Evolutionary conservation across 305 asterid genomes (phyloP).

Genomic region (Rubia tinctorum): DNA sequence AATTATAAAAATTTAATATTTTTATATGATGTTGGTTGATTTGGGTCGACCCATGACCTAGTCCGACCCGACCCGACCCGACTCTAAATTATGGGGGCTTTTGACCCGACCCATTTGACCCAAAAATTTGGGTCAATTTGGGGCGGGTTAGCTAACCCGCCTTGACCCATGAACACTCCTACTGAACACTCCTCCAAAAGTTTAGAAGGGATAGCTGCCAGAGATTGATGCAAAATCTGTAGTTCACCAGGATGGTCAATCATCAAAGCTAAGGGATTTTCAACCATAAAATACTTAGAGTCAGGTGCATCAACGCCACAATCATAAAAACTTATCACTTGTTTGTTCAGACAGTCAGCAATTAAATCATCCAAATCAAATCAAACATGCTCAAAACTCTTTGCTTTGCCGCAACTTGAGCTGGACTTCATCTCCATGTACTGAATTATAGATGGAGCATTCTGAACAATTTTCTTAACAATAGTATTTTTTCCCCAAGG

Average conservation of each 20-base stretch:
- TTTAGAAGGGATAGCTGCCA: constrained; percentile 51
- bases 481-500: constrained; percentile 81
- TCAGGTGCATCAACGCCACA: constrained; percentile 24
- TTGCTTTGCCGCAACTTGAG: constrained; percentile 23
- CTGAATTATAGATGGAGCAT: constrained; percentile 64
- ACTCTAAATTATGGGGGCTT: too few relatives aligned
- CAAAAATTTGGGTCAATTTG: too few relatives aligned
- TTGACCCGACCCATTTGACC: too few relatives aligned
- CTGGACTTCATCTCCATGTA: constrained; percentile 82
- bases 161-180: too few relatives aligned
- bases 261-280: constrained; percentile 12
- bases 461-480: constrained; percentile 58
- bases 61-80: too few relatives aligned
- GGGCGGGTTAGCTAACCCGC: too few relatives aligned
- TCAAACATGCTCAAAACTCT: constrained; percentile 25
- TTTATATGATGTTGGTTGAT: too few relatives aligned
- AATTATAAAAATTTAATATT: too few relatives aligned
- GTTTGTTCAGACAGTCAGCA: constrained; percentile 50
- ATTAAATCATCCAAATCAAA: constrained; percentile 50
- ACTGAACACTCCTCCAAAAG: constrained; percentile 42
- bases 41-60: too few relatives aligned
- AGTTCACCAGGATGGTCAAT: constrained; percentile 33
- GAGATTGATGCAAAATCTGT: constrained; percentile 53
- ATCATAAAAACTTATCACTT: constrained; percentile 26
- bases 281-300: constrained; percentile 39